Evolutionary conservation across 108 stramenopile species (phyloP), one percentile per base, ranked within the genome.

Genomic region (Heterococcus sp.): DNA sequence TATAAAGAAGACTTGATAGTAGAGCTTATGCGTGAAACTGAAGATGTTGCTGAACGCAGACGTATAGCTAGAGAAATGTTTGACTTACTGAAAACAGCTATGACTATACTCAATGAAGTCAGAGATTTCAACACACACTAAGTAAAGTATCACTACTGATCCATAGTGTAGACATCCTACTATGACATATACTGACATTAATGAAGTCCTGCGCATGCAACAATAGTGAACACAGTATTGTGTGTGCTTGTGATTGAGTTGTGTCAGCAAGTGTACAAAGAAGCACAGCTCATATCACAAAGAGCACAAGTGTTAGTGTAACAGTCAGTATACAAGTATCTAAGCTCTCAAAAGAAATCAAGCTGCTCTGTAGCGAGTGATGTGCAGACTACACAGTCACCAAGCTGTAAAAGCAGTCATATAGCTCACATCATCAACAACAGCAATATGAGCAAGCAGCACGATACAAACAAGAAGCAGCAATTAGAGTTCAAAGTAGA

Each of bases 71-170:
- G 85, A n/a, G 97, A 97, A 87, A 96, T 95, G 94, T 88, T 88
- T 67, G 94, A 92, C 36, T 76, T 96, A 64, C 85, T 97, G 46
- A 81, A 89, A 32, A 95, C 93, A 84, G 97, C 97, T 2, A 66
- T 94, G 81, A 91, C 93, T 70, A 97, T 97, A 85, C 94, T 97
- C 11, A 96, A 95, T 84, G 95, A 97, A 78, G 97, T 96, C 34
- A 87, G 95, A 34, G 94, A 96, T 69, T 83, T 75, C 37, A 83
- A 83, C 31, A 67, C 82, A 1, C 35, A 35, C 35, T 38, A 71
- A 35, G 33, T 71, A 1, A 38, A 71, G 46, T 21, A 14, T 8
- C 21, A 58, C 46, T 14, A 14, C 14, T 58, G 21, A 8, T 8
- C 46, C 46, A n/a, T n/a, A n/a, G n/a, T n/a, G n/a, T 58, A 58